Conservation (phyloP, 1,139 yeast genomes). For the Neolecta irregularis region DNA sequence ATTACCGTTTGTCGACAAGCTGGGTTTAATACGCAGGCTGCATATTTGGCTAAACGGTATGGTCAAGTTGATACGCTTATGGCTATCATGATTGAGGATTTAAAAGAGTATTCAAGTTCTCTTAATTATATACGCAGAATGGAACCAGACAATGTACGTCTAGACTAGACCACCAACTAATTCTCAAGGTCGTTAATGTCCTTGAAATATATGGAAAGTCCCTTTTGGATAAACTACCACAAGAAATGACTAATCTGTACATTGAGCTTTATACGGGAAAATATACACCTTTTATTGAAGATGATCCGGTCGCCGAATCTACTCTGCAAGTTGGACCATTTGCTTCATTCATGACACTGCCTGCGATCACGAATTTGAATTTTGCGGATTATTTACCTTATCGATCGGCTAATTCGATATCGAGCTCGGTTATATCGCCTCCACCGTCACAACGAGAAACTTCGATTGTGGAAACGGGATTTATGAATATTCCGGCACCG, state of each 20-base stretch:
- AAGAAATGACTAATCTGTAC: slow-evolving; percentile 65
- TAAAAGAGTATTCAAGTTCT: slow-evolving; percentile 47
- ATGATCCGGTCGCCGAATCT: slow-evolving; percentile 1
- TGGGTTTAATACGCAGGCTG: slow-evolving; percentile 53
- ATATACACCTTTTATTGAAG: slow-evolving; percentile 34
- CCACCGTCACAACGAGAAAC: slow-evolving; percentile 6
- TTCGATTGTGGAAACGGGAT: slow-evolving; percentile 1
- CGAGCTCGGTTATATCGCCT: too few species aligned
- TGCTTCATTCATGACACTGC: too few species aligned
- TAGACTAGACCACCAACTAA: slow-evolving; percentile 22
- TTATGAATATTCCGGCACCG: slow-evolving; percentile 40
- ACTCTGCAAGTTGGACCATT: slow-evolving; percentile 1
- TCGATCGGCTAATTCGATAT: too few species aligned
- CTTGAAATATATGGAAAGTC: slow-evolving; percentile 50
- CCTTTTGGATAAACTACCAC: slow-evolving; percentile 53
- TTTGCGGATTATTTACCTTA: too few species aligned
- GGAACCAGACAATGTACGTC: slow-evolving; percentile 65
- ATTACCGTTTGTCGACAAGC: slow-evolving; percentile 66
- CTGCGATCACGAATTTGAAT: too few species aligned
- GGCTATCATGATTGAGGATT: slow-evolving; percentile 55
- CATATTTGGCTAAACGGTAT: slow-evolving; percentile 50
- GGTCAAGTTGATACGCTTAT: slow-evolving; percentile 66
- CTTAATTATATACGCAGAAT: slow-evolving; percentile 54
- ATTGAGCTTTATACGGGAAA: slow-evolving; percentile 83
- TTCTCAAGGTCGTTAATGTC: not conserved